Evolutionary conservation across 371 early-diverging fungal species (phyloP).

Genomic region (Blakeslea trispora): DNA sequence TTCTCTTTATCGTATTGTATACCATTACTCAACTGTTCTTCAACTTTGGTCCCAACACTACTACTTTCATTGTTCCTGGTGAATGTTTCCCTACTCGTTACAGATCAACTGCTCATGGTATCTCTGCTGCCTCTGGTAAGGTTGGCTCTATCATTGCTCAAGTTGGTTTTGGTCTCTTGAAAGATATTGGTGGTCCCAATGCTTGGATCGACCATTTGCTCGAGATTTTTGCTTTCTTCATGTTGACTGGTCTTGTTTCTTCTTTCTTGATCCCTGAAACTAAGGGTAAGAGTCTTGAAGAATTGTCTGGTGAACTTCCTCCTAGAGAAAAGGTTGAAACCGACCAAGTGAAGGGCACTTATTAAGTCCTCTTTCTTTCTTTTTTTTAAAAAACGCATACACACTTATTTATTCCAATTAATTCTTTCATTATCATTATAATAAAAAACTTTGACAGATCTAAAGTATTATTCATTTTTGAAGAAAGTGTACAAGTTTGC

Average conservation of each 20-base stretch:
- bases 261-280: constrained; percentile 59
- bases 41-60: constrained; percentile 84
- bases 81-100: constrained; percentile 89
- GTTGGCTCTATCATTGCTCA: constrained; percentile 82
- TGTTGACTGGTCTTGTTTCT: constrained; percentile 68
- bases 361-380: constrained; percentile 11
- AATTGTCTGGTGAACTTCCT: constrained; percentile 41
- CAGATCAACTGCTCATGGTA: constrained; percentile 86
- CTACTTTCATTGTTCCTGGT: constrained; percentile 85
- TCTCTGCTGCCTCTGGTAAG: constrained; percentile 88
- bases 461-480: too few species aligned
- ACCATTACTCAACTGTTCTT: constrained; percentile 85
- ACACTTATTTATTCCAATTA: too few species aligned
- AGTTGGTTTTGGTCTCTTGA: constrained; percentile 72
- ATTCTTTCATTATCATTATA: too few species aligned
- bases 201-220: constrained; percentile 67
- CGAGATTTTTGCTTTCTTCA: constrained; percentile 75
- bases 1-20: constrained; percentile 72
- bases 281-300: constrained; percentile 48
- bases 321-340: constrained; percentile 10
- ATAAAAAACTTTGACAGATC: too few species aligned
- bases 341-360: constrained; percentile 23
- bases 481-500: too few species aligned
- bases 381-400: too few species aligned
- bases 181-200: constrained; percentile 70